Conservation (phyloP, 495 filamentous ascomycete genomes). For the Hyphodiscus hymeniophilus region DNA sequence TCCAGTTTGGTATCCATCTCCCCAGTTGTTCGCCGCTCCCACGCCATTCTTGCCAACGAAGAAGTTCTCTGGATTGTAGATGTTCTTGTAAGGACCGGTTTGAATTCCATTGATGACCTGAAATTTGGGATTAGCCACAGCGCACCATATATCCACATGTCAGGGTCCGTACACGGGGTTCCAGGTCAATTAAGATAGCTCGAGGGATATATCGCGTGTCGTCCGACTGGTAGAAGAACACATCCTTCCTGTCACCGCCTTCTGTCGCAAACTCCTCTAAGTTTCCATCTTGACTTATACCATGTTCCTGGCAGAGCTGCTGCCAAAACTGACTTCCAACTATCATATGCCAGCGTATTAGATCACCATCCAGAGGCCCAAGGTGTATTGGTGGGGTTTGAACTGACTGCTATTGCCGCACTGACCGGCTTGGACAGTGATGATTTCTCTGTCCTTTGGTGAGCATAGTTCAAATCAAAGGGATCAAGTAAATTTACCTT, state of each 20-base stretch:
- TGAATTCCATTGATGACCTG: slow-evolving; percentile 89
- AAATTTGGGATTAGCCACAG: background rate
- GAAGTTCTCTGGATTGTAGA: slow-evolving; percentile 99
- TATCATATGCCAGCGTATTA: slow-evolving; percentile 25
- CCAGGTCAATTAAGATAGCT: slow-evolving; percentile 90
- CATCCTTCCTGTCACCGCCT: slow-evolving; percentile 94
- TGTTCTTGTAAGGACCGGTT: slow-evolving; percentile 87
- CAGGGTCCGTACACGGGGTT: slow-evolving; percentile 62
- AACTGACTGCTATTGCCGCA: slow-evolving; percentile 95
- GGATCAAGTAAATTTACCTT: slow-evolving; percentile 28
- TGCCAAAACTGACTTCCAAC: slow-evolving; percentile 96
- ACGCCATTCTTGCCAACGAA: slow-evolving; percentile 85
- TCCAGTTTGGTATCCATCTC: slow-evolving; percentile 86
- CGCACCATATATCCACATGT: background rate
- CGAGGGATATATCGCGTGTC: slow-evolving; percentile 97
- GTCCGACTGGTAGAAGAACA: slow-evolving; percentile 98
- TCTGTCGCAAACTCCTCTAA: slow-evolving; percentile 93
- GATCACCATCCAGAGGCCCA: background rate
- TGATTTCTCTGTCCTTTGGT: slow-evolving; percentile 70
- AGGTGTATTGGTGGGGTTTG: background rate
- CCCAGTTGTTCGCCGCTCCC: slow-evolving; percentile 97
- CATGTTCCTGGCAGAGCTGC: slow-evolving; percentile 94
- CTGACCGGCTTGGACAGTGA: slow-evolving; percentile 97
- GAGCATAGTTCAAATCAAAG: background rate
- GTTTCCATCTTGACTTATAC: slow-evolving; percentile 94